These are phyloP conservation scores for Miscanthus sacchariflorus DNA, from an alignment of 202 grass and related monocot species.

Conservation along the genomic window DNA sequence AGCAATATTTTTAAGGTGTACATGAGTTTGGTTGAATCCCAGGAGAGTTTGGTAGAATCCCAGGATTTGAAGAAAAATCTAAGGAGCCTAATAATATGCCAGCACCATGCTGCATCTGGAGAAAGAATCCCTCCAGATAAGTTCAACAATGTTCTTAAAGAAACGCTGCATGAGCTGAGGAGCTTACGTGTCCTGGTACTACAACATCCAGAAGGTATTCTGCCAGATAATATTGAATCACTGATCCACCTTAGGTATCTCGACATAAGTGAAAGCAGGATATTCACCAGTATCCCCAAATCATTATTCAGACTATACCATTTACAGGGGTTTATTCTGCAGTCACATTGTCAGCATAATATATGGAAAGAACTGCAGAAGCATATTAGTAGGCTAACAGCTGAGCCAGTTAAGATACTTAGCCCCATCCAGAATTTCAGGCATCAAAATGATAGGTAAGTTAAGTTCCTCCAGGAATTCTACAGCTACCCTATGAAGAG, in stretches of 20 bases:
- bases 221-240: slow-evolving; percentile 36
- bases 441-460: slow-evolving; percentile 38
- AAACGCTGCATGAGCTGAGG: slow-evolving; percentile 33
- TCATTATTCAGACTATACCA: slow-evolving; percentile 52
- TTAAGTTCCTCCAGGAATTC: slow-evolving; percentile 31
- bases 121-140: background rate
- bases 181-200: slow-evolving; percentile 42
- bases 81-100: slow-evolving; percentile 46
- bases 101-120: background rate
- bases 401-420: slow-evolving; percentile 47
- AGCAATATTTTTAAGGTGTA: slow-evolving; percentile 28
- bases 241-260: slow-evolving; percentile 58
- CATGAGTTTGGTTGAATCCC: slow-evolving; percentile 2
- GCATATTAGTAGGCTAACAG: slow-evolving; percentile 27
- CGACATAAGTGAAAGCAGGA: slow-evolving; percentile 1
- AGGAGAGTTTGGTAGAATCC: background rate
- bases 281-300: slow-evolving; percentile 8
- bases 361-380: background rate
- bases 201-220: slow-evolving; percentile 27
- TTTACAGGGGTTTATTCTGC: slow-evolving; percentile 26
- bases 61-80: slow-evolving; percentile 38
- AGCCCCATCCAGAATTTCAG: slow-evolving; percentile 15
- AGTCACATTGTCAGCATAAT: background rate
- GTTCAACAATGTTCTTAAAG: slow-evolving; percentile 28
- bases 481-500: slow-evolving; percentile 1